Evolutionary conservation across 2,329 filamentous ascomycete genomes (phyloP).

Genomic region (Phialophora verrucosa): DNA sequence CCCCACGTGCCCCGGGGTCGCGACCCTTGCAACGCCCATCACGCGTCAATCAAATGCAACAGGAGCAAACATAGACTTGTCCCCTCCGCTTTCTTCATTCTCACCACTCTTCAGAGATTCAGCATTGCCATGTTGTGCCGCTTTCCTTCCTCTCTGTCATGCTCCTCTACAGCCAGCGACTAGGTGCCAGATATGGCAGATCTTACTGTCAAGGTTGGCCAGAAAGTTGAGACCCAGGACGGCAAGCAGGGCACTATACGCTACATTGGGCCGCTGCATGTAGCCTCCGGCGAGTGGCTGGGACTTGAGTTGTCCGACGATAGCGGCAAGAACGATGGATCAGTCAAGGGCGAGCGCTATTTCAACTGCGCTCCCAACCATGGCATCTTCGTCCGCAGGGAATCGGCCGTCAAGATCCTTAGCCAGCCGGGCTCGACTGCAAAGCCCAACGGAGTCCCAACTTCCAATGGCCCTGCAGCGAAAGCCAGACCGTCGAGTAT

Average conservation of each 20-base stretch:
- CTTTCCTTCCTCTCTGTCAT: slow-evolving; percentile 23
- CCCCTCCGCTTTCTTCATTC: background rate
- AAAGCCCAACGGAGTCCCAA: slow-evolving; percentile 40
- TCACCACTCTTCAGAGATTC: background rate
- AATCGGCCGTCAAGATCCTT: slow-evolving; percentile 66
- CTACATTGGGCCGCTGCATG: slow-evolving; percentile 77
- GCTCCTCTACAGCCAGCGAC: slow-evolving; percentile 17
- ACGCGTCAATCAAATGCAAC: background rate
- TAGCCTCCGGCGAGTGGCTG: slow-evolving; percentile 84
- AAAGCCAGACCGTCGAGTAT: slow-evolving; percentile 51
- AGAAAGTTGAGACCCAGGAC: slow-evolving; percentile 79
- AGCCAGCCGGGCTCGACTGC: slow-evolving; percentile 53
- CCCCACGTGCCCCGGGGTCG: background rate
- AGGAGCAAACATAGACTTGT: slow-evolving; percentile 1
- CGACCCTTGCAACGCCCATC: background rate
- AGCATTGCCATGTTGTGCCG: background rate
- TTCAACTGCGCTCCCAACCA: slow-evolving; percentile 74
- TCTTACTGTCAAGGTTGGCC: slow-evolving; percentile 59
- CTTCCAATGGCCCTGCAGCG: slow-evolving; percentile 41
- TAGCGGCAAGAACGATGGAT: slow-evolving; percentile 91
- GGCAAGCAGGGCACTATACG: slow-evolving; percentile 77
- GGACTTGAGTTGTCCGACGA: slow-evolving; percentile 84
- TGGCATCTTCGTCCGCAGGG: slow-evolving; percentile 86
- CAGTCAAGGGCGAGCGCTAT: slow-evolving; percentile 84
- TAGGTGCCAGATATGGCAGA: slow-evolving; percentile 43